Base-by-base conservation (phyloP, 148 eudicot species). In the Vaccinium vitisidaea region DNA sequence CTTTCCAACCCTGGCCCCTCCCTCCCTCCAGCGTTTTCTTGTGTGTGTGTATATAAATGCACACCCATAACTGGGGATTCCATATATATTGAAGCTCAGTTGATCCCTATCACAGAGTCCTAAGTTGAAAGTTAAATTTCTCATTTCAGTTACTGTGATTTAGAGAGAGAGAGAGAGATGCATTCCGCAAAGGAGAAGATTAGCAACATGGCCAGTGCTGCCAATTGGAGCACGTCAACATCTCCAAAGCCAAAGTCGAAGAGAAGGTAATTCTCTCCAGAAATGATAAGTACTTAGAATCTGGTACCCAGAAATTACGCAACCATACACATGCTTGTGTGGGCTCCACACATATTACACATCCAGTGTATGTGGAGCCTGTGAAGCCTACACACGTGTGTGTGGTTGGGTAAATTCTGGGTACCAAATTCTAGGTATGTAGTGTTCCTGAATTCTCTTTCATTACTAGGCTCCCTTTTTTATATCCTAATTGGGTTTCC, bases 151-250 rank as follows among this genome's bases (percentile, higher is more conserved):
- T 36, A 10, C 50, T 43, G 50, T 74, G 77, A 74, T 36, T 74
- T 43, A 9, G 54, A 58, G 16, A 75, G 39, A 32, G 36, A 32
- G 36, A 16, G n/a, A 74, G 84, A 87, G 71, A 93, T 93, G 96
- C 88, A 92, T 58, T 65, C 87, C 7, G 92, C 93, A 2, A 92
- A 92, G 88, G 91, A 92, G 87, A 92, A 93, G 83, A 89, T 91
- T 21, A 90, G 89, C 86, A 87, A 93, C 89, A 83, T 90, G 86
- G 92, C 92, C 9, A 92, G 92, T 79, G 90, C 91, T 12, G 96
- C 92, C 83, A 91, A 91, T n/a, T n/a, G 86, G 92, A 87, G 83
- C 86, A 93, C 13, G 84, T 89, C 5, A 85, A 91, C 12, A 84
- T 77, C 48, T 82, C 83, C 80, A 89, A 92, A 81, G 98, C 95